These are phyloP conservation scores for Tylopilus orsonianus DNA, from an alignment of 1,284 basidiomycete genomes.

Conservation along the genomic window DNA sequence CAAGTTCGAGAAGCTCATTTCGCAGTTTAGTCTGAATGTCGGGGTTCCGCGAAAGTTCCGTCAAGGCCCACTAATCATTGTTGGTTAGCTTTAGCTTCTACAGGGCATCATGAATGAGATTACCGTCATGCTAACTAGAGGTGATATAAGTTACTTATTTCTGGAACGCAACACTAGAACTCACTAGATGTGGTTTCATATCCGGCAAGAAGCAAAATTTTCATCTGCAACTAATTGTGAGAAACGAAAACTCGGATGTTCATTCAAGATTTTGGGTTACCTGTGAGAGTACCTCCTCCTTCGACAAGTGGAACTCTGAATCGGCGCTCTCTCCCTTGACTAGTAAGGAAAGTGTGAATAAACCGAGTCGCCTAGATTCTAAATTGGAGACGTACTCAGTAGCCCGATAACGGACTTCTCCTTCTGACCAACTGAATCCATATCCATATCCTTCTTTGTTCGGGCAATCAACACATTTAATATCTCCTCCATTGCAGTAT, in stretches of 20 bases:
- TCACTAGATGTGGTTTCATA: constrained; percentile 45
- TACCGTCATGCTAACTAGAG: constrained; percentile 30
- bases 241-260: background rate
- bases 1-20: constrained; percentile 38
- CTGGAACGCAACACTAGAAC: constrained; percentile 3
- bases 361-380: background rate
- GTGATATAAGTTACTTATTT: background rate
- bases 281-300: constrained; percentile 69
- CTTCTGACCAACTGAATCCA: constrained; percentile 27
- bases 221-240: constrained; percentile 30
- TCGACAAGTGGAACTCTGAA: constrained; percentile 49
- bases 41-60: constrained; percentile 28
- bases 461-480: constrained; percentile 46
- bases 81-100: background rate
- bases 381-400: constrained; percentile 12
- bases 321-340: constrained; percentile 41
- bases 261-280: constrained; percentile 13
- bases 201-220: constrained; percentile 39
- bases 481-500: constrained; percentile 44
- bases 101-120: background rate
- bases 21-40: constrained; percentile 41
- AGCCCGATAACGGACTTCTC: constrained; percentile 50
- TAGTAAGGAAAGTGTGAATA: background rate
- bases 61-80: constrained; percentile 28
- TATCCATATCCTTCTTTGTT: constrained; percentile 41